Evolutionary conservation across 1,284 basidiomycete genomes (phyloP), one percentile per base, ranked within the genome.

Genomic region (Pascua guehoae): DNA sequence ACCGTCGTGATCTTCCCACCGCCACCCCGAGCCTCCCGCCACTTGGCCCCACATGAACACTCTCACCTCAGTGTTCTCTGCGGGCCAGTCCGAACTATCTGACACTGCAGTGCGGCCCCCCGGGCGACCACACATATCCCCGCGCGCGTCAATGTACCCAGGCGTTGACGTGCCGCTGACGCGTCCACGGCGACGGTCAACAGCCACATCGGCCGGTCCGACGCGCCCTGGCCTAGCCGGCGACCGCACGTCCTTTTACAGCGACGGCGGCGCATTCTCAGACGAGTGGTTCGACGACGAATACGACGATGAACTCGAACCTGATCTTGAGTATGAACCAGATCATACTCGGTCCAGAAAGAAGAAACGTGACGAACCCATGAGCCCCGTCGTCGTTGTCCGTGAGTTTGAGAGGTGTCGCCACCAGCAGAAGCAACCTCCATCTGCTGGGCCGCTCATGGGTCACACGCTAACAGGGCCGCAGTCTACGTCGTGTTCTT

Each of bases 401-500:
- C 62, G 73, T 75, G 61, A 68, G 73, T 71, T 16, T 4, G 1
- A 15, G 8, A 7, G 8, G 16, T 15, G 4, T 32, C 9, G 14
- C 24, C 24, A 32, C 24, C 24, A 32, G 24, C n/a, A n/a, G 39
- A 32, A 15, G 5, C 5, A n/a, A 14, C 32, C 14, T 15, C 10
- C 12, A 44, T 14, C 18, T 12, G 32, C 41, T 12, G n/a, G 18
- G n/a, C n/a, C 46, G 10, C 37, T 9, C 17, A 24, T 32, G 11
- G 40, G 3, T 18, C 18, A 38, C 49, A 38, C 47, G 32, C 57
- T 40, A 16, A 55, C 24, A 32, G 3, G 24, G 24, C 53, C 12
- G 10, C 57, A 76, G 72, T 73, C 54, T 76, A 74, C 54, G 72
- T 75, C 47, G 64, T 70, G 12, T 67, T 62, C 49, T 59, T 72